Conservation (phyloP, 1,139 yeast species). For the Kurtzmaniella quercitrusa region DNA sequence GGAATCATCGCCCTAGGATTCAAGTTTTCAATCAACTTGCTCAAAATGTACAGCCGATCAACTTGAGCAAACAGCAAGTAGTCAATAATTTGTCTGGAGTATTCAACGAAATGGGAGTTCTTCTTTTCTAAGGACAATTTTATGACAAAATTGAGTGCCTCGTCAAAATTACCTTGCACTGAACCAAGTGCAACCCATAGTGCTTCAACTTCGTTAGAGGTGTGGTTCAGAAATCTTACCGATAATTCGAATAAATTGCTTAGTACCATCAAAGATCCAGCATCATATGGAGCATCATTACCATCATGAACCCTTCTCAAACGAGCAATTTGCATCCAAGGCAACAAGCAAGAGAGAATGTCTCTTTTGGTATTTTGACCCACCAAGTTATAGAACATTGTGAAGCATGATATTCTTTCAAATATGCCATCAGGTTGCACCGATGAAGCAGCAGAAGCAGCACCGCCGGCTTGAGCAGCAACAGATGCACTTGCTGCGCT, state of each 20-base stretch:
- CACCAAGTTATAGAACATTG: constrained; percentile 65
- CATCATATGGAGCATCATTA: constrained; percentile 22
- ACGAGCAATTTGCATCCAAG: constrained; percentile 85
- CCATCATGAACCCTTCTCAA: constrained; percentile 29
- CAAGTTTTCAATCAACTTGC: constrained; percentile 61
- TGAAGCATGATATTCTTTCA: constrained; percentile 65
- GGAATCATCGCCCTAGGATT: constrained; percentile 91
- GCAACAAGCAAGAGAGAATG: constrained; percentile 71
- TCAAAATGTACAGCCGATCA: constrained; percentile 54
- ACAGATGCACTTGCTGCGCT: constrained; percentile 16
- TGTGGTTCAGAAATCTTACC: constrained; percentile 63
- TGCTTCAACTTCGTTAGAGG: constrained; percentile 87
- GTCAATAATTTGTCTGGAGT: constrained; percentile 75
- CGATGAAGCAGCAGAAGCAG: constrained; percentile 11
- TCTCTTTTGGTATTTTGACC: constrained; percentile 60
- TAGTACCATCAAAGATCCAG: constrained; percentile 71
- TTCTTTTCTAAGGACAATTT: constrained; percentile 66
- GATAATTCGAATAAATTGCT: constrained; percentile 83
- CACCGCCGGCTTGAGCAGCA: not conserved
- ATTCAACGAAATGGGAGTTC: constrained; percentile 71
- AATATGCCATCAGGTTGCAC: constrained; percentile 53
- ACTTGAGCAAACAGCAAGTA: constrained; percentile 62
- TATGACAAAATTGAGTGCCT: constrained; percentile 67
- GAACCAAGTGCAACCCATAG: constrained; percentile 91
- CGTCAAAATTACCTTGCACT: constrained; percentile 66